A percentile compares a stretch with the other conserved stretches of the same genome.
phyloP scores from a whole-genome alignment of 2,329 filamentous ascomycete species.

The Calonectria hongkongensis region DNA sequence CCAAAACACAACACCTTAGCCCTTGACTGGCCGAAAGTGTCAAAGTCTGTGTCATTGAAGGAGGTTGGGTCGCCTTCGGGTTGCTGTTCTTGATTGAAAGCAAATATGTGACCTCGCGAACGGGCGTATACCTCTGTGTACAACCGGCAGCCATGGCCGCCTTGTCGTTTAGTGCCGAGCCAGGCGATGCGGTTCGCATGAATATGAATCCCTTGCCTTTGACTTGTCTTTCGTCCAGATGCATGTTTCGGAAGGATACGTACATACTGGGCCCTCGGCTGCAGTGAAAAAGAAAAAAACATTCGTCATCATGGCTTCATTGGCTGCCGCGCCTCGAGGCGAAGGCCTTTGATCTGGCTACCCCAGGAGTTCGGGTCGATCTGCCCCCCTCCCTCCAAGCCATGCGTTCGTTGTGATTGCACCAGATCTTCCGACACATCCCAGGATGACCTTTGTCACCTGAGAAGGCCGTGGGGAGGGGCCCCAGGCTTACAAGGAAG shows the following conservation, averaged over 20 bases:
- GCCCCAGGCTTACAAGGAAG: conserved; percentile 23
- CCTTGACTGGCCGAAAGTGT: not conserved
- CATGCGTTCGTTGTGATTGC: conserved; percentile 40
- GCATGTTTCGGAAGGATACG: conserved; percentile 32
- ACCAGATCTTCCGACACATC: conserved; percentile 32
- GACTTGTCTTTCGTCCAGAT: conserved; percentile 25
- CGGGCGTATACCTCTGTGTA: not conserved
- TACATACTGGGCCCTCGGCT: conserved; percentile 1
- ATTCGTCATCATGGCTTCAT: conserved; percentile 25
- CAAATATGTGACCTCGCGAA: not conserved
- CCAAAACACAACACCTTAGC: conserved; percentile 15
- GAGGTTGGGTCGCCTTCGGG: conserved; percentile 17
- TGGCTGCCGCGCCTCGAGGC: conserved; percentile 32
- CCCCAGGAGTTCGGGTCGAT: conserved; percentile 43
- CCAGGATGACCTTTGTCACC: conserved; percentile 30
- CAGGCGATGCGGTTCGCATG: conserved; percentile 32
- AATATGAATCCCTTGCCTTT: conserved; percentile 22
- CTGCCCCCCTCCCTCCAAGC: conserved; percentile 27
- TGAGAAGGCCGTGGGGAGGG: conserved; percentile 28
- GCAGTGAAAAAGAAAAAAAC: not conserved
- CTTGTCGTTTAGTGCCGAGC: conserved; percentile 5
- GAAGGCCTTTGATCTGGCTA: conserved; percentile 32
- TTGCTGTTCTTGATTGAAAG: conserved; percentile 7
- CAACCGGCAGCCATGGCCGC: not conserved
- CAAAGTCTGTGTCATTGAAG: not conserved